These are phyloP conservation scores for Talaromyces ruber DNA, from an alignment of 495 filamentous ascomycete genomes.

Conservation along the genomic window DNA sequence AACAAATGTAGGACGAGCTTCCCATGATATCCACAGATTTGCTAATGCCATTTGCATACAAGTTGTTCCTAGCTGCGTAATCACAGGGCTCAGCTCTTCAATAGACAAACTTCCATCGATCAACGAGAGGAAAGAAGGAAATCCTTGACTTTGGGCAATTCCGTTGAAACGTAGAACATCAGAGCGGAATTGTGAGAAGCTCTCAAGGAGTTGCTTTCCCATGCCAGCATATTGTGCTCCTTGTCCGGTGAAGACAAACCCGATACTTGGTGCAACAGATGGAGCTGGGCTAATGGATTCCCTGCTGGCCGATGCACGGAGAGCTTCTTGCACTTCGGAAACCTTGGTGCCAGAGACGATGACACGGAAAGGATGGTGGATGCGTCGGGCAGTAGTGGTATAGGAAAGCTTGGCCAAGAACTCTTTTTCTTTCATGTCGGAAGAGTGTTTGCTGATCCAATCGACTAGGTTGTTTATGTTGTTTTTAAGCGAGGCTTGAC, in stretches of 20 bases:
- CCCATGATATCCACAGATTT: conserved; percentile 72
- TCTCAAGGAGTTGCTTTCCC: conserved; percentile 54
- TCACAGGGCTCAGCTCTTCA: conserved; percentile 57
- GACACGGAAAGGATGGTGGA: conserved; percentile 72
- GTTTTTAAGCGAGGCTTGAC: conserved; percentile 43
- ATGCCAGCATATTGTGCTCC: conserved; percentile 46
- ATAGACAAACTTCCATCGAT: conserved; percentile 40
- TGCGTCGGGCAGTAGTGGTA: conserved; percentile 74
- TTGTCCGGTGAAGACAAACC: conserved; percentile 46
- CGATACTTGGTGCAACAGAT: conserved; percentile 34
- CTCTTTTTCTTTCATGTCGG: conserved; percentile 32
- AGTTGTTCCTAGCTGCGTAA: conserved; percentile 68
- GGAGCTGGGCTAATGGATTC: conserved; percentile 33
- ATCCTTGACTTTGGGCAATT: conserved; percentile 57
- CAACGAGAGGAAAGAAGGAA: conserved; percentile 58
- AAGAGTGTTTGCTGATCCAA: conserved; percentile 24
- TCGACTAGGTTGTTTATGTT: conserved; percentile 43
- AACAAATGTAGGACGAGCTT: conserved; percentile 65
- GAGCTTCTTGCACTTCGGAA: conserved; percentile 11
- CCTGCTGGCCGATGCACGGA: conserved; percentile 10
- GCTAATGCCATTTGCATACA: conserved; percentile 83
- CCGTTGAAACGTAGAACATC: conserved; percentile 61
- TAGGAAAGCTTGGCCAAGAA: conserved; percentile 50
- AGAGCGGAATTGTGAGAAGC: conserved; percentile 49
- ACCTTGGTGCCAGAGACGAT: conserved; percentile 41